Evolutionary conservation across 1,139 yeast genomes (phyloP).

Genomic region (Suhomyces terraborum): DNA sequence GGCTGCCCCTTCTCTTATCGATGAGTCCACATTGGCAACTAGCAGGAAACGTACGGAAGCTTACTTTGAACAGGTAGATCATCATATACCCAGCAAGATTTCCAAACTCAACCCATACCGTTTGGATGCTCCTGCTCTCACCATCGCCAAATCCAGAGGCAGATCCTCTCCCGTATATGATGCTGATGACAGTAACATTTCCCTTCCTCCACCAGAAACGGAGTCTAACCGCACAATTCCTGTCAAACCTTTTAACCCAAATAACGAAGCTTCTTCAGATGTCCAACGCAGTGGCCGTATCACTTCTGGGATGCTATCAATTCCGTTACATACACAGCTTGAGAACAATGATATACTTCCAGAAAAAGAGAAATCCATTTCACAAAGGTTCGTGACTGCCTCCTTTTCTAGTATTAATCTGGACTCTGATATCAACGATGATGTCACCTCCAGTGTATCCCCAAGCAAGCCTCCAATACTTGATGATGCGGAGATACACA

Average conservation of each 20-base stretch:
- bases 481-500: background rate
- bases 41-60: slow-evolving; percentile 28
- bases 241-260: slow-evolving; percentile 12
- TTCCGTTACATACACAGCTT: slow-evolving; percentile 27
- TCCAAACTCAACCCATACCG: slow-evolving; percentile 8
- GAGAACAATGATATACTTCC: slow-evolving; percentile 12
- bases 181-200: slow-evolving; percentile 25
- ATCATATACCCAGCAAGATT: slow-evolving; percentile 30
- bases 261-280: slow-evolving; percentile 11
- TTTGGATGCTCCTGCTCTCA: slow-evolving; percentile 13
- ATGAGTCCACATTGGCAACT: slow-evolving; percentile 17
- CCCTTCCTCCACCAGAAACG: slow-evolving; percentile 41
- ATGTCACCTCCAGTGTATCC: background rate
- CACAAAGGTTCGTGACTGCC: slow-evolving; percentile 5
- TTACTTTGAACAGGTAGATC: slow-evolving; percentile 31
- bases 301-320: slow-evolving; percentile 65
- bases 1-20: slow-evolving; percentile 16
- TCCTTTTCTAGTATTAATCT: slow-evolving; percentile 9
- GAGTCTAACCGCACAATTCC: slow-evolving; percentile 30
- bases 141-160: slow-evolving; percentile 11
- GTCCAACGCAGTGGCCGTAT: slow-evolving; percentile 46
- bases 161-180: slow-evolving; percentile 12
- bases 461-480: background rate
- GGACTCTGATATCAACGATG: background rate
- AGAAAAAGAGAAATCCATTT: slow-evolving; percentile 1